These are phyloP conservation scores for Psophocarpus tetragonolobus DNA, from an alignment of 306 rosid genomes.

Conservation along the genomic window DNA sequence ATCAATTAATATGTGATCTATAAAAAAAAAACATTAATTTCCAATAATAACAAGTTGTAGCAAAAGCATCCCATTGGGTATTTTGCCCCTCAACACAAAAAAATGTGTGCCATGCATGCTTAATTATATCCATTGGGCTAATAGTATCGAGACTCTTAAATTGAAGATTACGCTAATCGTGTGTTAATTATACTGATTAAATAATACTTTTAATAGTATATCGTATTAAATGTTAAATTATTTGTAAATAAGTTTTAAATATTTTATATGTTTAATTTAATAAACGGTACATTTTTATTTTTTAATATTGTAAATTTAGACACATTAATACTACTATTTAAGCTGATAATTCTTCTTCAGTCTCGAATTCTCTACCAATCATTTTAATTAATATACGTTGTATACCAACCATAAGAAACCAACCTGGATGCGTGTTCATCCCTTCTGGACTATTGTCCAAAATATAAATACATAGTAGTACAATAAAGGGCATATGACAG, in stretches of 20 bases:
- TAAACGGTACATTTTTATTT: not conserved
- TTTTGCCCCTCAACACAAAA: not conserved
- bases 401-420: not conserved
- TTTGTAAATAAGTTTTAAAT: not conserved
- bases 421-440: slow-evolving; percentile 22
- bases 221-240: not conserved
- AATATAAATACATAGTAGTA: not conserved
- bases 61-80: not conserved
- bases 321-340: not conserved
- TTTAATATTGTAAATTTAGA: not conserved
- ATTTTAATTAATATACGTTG: not conserved
- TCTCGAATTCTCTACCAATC: not conserved
- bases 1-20: no score
- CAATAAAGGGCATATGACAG: not conserved
- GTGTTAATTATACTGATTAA: not conserved
- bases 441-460: slow-evolving; percentile 15
- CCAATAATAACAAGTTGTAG: not conserved
- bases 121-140: not conserved
- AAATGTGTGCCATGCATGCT: not conserved
- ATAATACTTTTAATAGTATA: not conserved
- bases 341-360: not conserved
- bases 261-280: not conserved
- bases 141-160: not conserved
- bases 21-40: not conserved
- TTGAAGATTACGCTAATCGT: not conserved